Percentiles rank a stretch among this genome's conserved stretches.
phyloP scores from a whole-genome alignment of 768 basidiomycete genomes.

The Ramaria sp. region DNA sequence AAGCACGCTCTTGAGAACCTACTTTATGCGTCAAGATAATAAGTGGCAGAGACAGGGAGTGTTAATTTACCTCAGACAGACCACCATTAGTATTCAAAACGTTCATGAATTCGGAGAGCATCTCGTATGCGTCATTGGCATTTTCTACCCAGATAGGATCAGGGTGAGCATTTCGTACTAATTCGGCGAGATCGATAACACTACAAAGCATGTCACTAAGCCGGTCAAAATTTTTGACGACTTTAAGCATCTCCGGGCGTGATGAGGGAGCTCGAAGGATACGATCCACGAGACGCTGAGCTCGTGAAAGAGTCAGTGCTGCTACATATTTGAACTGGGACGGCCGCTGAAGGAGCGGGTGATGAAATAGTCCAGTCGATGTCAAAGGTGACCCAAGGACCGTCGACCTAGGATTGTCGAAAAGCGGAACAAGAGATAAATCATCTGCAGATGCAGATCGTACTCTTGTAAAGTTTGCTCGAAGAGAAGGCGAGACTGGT shows the following conservation, averaged over 20 bases:
- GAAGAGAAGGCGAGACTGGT: not conserved
- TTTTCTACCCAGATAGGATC: slow-evolving; percentile 73
- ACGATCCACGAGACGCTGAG: slow-evolving; percentile 72
- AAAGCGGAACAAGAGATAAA: slow-evolving; percentile 51
- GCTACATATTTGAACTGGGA: slow-evolving; percentile 60
- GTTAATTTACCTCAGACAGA: slow-evolving; percentile 66
- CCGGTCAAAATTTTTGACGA: slow-evolving; percentile 93
- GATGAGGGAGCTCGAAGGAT: slow-evolving; percentile 68
- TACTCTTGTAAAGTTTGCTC: slow-evolving; percentile 27
- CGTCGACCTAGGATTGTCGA: slow-evolving; percentile 48
- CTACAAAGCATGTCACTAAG: slow-evolving; percentile 93
- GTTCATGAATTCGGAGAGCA: slow-evolving; percentile 95
- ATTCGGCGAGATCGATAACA: slow-evolving; percentile 93
- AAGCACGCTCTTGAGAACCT: slow-evolving; percentile 66
- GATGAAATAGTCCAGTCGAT: slow-evolving; percentile 77
- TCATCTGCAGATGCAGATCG: slow-evolving; percentile 59
- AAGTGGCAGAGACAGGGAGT: slow-evolving; percentile 6
- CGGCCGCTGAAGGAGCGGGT: slow-evolving; percentile 61
- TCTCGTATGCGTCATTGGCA: slow-evolving; percentile 82
- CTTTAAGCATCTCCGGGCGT: slow-evolving; percentile 63
- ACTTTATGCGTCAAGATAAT: slow-evolving; percentile 14
- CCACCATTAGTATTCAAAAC: slow-evolving; percentile 89
- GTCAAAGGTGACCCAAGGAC: slow-evolving; percentile 32
- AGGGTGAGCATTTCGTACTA: slow-evolving; percentile 89
- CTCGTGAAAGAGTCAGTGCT: slow-evolving; percentile 69